A percentile compares a stretch with the other conserved stretches of the same genome.
phyloP scores from a whole-genome alignment of 2,329 filamentous ascomycete genomes.

The Fusarium sambucinum region DNA sequence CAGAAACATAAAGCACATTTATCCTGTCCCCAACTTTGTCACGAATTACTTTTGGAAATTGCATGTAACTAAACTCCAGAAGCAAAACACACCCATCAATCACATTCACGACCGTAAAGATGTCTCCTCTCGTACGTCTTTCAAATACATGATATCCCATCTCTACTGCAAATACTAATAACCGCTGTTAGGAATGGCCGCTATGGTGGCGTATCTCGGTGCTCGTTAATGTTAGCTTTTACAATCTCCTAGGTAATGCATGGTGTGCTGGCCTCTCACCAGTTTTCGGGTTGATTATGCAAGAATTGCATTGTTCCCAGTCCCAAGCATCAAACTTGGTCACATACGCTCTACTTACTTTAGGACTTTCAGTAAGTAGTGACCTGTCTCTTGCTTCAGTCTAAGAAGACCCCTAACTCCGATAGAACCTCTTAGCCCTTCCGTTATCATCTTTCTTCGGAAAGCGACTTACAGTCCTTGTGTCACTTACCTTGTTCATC shows the following conservation, averaged over 20 bases:
- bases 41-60: too few species aligned
- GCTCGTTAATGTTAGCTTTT: slow-evolving; percentile 11
- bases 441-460: neutral
- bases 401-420: too few species aligned
- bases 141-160: too few species aligned
- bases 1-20: too few species aligned
- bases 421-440: neutral
- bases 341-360: slow-evolving; percentile 3
- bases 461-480: slow-evolving; percentile 3
- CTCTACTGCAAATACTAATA: too few species aligned
- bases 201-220: slow-evolving; percentile 15
- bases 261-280: slow-evolving; percentile 19
- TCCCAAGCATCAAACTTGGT: neutral
- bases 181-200: slow-evolving; percentile 1
- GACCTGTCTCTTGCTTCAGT: too few species aligned
- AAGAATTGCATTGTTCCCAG: slow-evolving; percentile 9
- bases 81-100: too few species aligned
- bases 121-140: too few species aligned
- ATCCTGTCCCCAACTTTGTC: too few species aligned
- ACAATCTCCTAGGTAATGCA: slow-evolving; percentile 12
- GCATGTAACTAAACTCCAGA: too few species aligned
- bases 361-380: slow-evolving; percentile 7
- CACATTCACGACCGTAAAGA: too few species aligned
- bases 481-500: slow-evolving; percentile 3
- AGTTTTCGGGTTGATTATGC: slow-evolving; percentile 10